Base-by-base conservation (phyloP, 2,329 filamentous ascomycete species). In the Aspergillus sp. region DNA sequence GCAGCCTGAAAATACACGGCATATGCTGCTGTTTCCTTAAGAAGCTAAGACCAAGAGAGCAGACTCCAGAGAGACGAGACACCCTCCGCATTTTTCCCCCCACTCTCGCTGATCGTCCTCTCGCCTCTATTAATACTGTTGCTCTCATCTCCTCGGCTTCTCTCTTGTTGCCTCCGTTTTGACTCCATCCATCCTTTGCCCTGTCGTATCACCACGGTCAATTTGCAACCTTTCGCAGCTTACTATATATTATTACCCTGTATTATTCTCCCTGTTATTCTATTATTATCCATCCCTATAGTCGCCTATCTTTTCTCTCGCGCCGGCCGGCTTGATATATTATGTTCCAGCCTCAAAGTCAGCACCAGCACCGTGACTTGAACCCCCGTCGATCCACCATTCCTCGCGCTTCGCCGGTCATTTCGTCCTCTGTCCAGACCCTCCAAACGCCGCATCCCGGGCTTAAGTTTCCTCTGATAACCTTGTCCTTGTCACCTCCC, bases 401-500 rank as follows among this genome's bases (percentile, higher is more conserved):
- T 47, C 54, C 47, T 59, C 56, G 56, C 55, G 7, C 9, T 9
- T 27, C 9, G 24, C 24, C 24, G 24, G 24, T 27, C 24, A 27
- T 27, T 27, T n/a, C 30, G 46, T 46, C 46, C 42, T 51, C 56
- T 50, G 47, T 48, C 60, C 54, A 57, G 55, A 57, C 58, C 51
- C 45, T 58, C 56, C 51, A 42, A 61, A 57, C 54, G 34, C 60
- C 62, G 58, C 61, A 64, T 54, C 56, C 56, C 53, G 59, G 59
- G 56, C 57, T 64, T 61, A 61, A 62, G 33, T 60, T 60, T 58
- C 30, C 57, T 56, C 52, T 61, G 62, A 63, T 56, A 61, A 58
- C 55, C 56, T 55, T 56, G 48, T 51, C 48, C 53, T 55, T 58
- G 61, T 54, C 62, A 58, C 56, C 50, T 61, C 47, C 59, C 48